Evolutionary conservation across 108 stramenopile species (phyloP).

Genomic region (Nannochloropsis salina): DNA sequence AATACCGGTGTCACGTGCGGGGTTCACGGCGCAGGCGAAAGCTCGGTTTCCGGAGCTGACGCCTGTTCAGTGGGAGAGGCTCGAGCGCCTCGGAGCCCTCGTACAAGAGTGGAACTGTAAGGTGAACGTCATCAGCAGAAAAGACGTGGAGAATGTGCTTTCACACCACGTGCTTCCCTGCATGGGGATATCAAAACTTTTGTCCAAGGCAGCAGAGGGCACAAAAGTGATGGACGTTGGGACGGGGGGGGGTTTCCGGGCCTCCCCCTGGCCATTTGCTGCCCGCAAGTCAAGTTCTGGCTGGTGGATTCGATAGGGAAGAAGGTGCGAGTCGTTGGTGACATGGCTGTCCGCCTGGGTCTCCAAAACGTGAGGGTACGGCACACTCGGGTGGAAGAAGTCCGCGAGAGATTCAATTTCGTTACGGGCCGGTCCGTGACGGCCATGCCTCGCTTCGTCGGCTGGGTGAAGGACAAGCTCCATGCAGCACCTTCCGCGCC

Average conservation of each 20-base stretch:
- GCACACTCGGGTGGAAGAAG: slow-evolving; percentile 50
- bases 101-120: slow-evolving; percentile 50
- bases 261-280: slow-evolving; percentile 52
- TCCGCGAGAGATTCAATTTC: slow-evolving; percentile 43
- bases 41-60: slow-evolving; percentile 32
- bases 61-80: slow-evolving; percentile 38
- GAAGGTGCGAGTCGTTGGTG: slow-evolving; percentile 50
- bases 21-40: not conserved
- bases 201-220: slow-evolving; percentile 27
- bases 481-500: not conserved
- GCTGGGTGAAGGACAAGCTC: slow-evolving; percentile 36
- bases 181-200: slow-evolving; percentile 36
- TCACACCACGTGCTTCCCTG: slow-evolving; percentile 47
- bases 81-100: slow-evolving; percentile 30
- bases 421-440: slow-evolving; percentile 51
- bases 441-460: slow-evolving; percentile 50
- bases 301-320: slow-evolving; percentile 50
- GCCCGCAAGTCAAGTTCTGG: slow-evolving; percentile 42
- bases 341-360: slow-evolving; percentile 44
- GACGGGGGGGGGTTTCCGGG: slow-evolving; percentile 53
- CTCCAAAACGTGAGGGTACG: slow-evolving; percentile 47
- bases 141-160: slow-evolving; percentile 50
- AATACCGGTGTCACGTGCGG: not conserved
- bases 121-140: slow-evolving; percentile 52
- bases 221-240: slow-evolving; percentile 51